phyloP scores from a whole-genome alignment of 352 stramenopile genomes.

The Plasmopara muralis region DNA sequence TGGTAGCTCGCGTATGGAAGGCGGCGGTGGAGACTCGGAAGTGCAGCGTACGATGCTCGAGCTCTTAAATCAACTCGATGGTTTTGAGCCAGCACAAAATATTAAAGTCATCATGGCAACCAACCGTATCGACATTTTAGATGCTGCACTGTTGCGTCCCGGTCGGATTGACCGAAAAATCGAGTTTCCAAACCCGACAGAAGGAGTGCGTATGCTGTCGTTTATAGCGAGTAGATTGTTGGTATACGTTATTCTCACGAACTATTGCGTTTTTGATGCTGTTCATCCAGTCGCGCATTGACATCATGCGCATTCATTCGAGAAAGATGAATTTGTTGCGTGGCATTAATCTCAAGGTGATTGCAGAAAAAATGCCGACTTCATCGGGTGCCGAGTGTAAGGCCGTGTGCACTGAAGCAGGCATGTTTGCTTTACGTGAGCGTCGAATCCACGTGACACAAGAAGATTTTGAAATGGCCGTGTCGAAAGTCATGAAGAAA shows the following conservation, averaged over 20 bases:
- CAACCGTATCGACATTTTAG: constrained; percentile 99
- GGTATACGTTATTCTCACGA: constrained; percentile 1
- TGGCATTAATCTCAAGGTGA: constrained; percentile 97
- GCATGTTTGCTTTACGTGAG: constrained; percentile 99
- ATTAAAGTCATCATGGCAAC: constrained; percentile 99
- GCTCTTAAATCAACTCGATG: constrained; percentile 97
- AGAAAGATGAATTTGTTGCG: constrained; percentile 99
- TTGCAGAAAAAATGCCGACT: constrained; percentile 98
- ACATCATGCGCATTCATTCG: constrained; percentile 99
- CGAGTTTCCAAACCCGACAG: constrained; percentile 98
- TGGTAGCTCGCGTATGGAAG: constrained; percentile 89
- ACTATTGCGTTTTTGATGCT: constrained; percentile 12
- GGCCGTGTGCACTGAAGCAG: constrained; percentile 98
- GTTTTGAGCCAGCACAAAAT: constrained; percentile 95
- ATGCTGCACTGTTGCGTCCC: constrained; percentile 94
- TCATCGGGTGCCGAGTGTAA: constrained; percentile 98
- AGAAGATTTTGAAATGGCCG: constrained; percentile 99
- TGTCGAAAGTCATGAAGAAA: constrained; percentile 99
- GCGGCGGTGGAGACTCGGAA: constrained; percentile 94
- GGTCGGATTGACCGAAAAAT: constrained; percentile 99
- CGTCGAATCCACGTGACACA: constrained; percentile 99
- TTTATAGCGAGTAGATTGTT: constrained; percentile 11
- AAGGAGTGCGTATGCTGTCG: constrained; percentile 44
- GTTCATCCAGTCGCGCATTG: constrained; percentile 78
- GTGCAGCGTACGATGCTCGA: constrained; percentile 99